Evolutionary conservation across 2,329 filamentous ascomycete species (phyloP).

Genomic region (Aspergillus carbonarius): DNA sequence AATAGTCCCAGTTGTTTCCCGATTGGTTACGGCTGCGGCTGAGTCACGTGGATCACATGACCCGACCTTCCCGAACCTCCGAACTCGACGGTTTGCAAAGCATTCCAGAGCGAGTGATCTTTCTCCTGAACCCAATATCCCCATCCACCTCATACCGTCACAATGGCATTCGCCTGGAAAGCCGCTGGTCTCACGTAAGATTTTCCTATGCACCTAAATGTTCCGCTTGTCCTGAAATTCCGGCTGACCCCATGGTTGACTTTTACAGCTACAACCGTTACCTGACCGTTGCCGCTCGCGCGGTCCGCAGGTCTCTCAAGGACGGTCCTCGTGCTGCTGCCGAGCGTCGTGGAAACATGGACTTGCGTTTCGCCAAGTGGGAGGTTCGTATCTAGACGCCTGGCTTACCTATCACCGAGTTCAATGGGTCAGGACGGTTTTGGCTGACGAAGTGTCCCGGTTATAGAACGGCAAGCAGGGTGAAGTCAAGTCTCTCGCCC

Average conservation of each 20-base stretch:
- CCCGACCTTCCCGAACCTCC: constrained; percentile 32
- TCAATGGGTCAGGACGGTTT: constrained; percentile 6
- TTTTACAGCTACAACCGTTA: constrained; percentile 95
- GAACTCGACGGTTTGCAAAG: constrained; percentile 35
- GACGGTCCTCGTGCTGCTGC: constrained; percentile 84
- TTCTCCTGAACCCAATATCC: constrained; percentile 30
- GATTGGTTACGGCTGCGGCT: neutral
- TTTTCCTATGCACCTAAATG: constrained; percentile 25
- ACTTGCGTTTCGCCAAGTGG: constrained; percentile 92
- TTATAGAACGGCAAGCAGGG: constrained; percentile 92
- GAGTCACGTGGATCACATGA: constrained; percentile 32
- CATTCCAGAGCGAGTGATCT: constrained; percentile 28
- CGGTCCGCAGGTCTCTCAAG: constrained; percentile 95
- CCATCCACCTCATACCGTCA: constrained; percentile 45
- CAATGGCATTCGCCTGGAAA: constrained; percentile 99
- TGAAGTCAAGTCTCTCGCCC: constrained; percentile 70
- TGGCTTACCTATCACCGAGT: neutral
- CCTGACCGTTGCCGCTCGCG: constrained; percentile 89
- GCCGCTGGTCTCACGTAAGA: constrained; percentile 90
- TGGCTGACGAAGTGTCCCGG: constrained; percentile 31
- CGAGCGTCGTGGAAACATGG: constrained; percentile 86
- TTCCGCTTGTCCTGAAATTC: constrained; percentile 1
- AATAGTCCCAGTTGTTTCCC: neutral
- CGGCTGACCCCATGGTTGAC: constrained; percentile 24
- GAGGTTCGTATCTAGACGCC: constrained; percentile 64